These are phyloP conservation scores for Hypoxylon perforatum DNA, from an alignment of 495 filamentous ascomycete genomes.

Conservation along the genomic window DNA sequence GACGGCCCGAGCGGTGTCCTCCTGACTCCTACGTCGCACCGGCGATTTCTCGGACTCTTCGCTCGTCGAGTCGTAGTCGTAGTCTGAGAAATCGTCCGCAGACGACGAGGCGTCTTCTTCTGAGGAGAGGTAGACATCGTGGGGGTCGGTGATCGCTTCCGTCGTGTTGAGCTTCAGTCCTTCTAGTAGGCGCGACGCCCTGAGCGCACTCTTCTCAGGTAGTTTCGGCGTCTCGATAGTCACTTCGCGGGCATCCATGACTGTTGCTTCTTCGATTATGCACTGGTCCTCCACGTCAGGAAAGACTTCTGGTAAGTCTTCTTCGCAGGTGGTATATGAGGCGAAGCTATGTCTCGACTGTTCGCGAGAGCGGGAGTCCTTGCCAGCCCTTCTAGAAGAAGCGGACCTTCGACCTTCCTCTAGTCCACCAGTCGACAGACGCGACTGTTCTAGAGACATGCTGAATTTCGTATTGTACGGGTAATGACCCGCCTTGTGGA, in stretches of 20 bases:
- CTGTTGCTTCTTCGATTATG: constrained; percentile 41
- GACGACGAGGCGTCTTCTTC: constrained; percentile 63
- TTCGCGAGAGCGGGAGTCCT: constrained; percentile 23
- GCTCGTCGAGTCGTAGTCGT: constrained; percentile 57
- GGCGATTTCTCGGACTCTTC: constrained; percentile 51
- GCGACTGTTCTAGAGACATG: constrained; percentile 43
- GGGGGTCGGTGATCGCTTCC: constrained; percentile 49
- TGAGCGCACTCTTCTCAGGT: constrained; percentile 57
- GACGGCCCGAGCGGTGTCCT: constrained; percentile 60
- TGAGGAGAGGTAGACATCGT: constrained; percentile 62
- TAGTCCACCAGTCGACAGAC: constrained; percentile 18
- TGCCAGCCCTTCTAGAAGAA: constrained; percentile 23
- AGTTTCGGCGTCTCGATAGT: constrained; percentile 46
- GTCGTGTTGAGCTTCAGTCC: constrained; percentile 53
- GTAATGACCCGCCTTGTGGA: constrained; percentile 27
- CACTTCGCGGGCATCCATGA: constrained; percentile 42
- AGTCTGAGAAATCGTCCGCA: constrained; percentile 62
- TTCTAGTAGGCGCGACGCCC: constrained; percentile 54
- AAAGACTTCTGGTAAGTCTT: constrained; percentile 41
- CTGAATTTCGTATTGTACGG: constrained; percentile 24
- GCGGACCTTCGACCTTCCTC: constrained; percentile 11
- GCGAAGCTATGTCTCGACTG: constrained; percentile 36
- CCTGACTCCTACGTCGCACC: constrained; percentile 52
- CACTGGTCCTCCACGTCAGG: constrained; percentile 44
- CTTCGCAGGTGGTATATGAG: constrained; percentile 34